phyloP scores from a whole-genome alignment of 169 alveolate species.

The Plasmodium coatneyi region DNA sequence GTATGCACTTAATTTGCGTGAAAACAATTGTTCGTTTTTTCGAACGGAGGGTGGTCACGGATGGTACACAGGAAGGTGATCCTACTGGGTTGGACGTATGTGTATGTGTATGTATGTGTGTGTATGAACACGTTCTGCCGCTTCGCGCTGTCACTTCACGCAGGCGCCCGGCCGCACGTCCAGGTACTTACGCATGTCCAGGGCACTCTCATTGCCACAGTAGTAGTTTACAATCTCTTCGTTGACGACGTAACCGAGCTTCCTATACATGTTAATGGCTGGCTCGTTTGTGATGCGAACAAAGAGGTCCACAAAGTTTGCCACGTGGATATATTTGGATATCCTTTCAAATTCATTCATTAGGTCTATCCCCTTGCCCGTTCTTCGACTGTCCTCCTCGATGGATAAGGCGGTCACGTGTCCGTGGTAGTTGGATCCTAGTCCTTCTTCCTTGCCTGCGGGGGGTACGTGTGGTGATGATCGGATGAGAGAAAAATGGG shows the following conservation, averaged over 20 bases:
- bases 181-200: slow-evolving; percentile 81
- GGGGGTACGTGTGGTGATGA: not conserved
- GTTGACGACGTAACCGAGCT: slow-evolving; percentile 77
- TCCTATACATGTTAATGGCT: slow-evolving; percentile 79
- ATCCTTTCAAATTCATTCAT: slow-evolving; percentile 81
- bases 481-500: too few relatives aligned
- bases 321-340: slow-evolving; percentile 63
- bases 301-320: slow-evolving; percentile 77
- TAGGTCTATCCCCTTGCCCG: slow-evolving; percentile 78
- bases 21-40: not conserved
- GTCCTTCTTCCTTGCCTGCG: slow-evolving; percentile 66
- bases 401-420: slow-evolving; percentile 83
- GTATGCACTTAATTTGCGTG: not conserved
- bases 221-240: slow-evolving; percentile 77
- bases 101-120: not conserved
- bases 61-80: too few relatives aligned
- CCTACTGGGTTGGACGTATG: too few relatives aligned
- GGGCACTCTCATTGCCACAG: slow-evolving; percentile 80
- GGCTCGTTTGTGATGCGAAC: slow-evolving; percentile 77
- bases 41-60: not conserved
- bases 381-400: slow-evolving; percentile 76
- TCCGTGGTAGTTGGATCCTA: slow-evolving; percentile 70
- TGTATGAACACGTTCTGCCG: not conserved
- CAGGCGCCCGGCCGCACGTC: not conserved
- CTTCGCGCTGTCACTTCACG: not conserved